Conservation (phyloP, 202 grass and related monocot species). For the Bolboschoenoplectus hybrid region DNA sequence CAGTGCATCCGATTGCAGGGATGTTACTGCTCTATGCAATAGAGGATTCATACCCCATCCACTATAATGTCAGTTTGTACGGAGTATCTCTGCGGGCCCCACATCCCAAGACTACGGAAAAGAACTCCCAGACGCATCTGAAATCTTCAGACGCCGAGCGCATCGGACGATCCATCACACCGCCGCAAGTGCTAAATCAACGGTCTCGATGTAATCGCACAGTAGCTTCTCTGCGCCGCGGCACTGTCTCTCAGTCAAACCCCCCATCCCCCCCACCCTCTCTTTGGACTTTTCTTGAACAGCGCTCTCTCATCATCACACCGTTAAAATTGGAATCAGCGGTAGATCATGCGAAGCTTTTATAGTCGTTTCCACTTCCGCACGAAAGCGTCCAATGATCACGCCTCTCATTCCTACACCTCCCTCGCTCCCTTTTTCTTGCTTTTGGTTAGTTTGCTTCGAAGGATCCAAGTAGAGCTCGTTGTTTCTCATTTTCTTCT, state of each 20-base stretch:
- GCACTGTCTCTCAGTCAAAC: background rate
- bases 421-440: background rate
- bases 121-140: background rate
- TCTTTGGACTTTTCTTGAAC: background rate
- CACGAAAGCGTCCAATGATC: background rate
- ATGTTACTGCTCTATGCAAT: background rate
- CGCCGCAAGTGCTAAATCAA: background rate
- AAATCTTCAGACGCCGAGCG: background rate
- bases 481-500: background rate
- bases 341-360: background rate
- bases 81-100: constrained; percentile 1
- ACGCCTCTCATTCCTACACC: constrained; percentile 2
- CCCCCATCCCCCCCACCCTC: background rate
- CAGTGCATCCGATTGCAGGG: background rate
- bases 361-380: constrained; percentile 20
- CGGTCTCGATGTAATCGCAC: background rate
- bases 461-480: background rate
- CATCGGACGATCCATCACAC: background rate
- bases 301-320: background rate
- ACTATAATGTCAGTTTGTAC: background rate
- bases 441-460: background rate
- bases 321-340: background rate
- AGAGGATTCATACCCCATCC: background rate
- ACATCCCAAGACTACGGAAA: background rate
- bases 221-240: background rate